Evolutionary conservation across 2,329 filamentous ascomycete species (phyloP).

Genomic region (Xylariales sp.): DNA sequence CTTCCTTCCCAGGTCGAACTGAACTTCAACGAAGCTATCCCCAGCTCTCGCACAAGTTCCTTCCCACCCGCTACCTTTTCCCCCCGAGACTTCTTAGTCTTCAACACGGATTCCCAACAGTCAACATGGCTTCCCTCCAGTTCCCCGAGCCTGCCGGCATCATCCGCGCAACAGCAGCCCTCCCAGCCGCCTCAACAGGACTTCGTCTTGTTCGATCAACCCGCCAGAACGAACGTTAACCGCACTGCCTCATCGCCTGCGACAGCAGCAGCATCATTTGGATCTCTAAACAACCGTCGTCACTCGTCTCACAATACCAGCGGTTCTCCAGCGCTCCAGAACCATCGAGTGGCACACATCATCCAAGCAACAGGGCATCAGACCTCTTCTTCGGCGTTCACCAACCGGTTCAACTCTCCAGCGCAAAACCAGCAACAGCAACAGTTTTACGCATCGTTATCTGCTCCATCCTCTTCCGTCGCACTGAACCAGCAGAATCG

Average conservation of each 20-base stretch:
- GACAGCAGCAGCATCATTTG: slow-evolving; percentile 37
- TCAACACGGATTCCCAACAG: slow-evolving; percentile 74
- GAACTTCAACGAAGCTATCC: slow-evolving; percentile 61
- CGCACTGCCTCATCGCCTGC: slow-evolving; percentile 39
- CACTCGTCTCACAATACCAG: slow-evolving; percentile 35
- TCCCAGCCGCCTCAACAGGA: slow-evolving; percentile 58
- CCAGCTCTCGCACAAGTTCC: slow-evolving; percentile 55
- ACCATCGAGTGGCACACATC: slow-evolving; percentile 55
- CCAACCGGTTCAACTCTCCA: slow-evolving; percentile 53
- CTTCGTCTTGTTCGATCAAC: slow-evolving; percentile 72
- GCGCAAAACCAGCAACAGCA: slow-evolving; percentile 37
- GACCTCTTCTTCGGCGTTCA: slow-evolving; percentile 48
- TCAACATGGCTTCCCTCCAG: slow-evolving; percentile 77
- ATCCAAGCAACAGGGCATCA: slow-evolving; percentile 54
- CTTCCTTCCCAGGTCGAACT: slow-evolving; percentile 56
- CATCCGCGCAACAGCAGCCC: slow-evolving; percentile 51
- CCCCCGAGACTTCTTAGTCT: slow-evolving; percentile 65
- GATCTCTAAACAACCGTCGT: slow-evolving; percentile 34
- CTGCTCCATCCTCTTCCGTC: slow-evolving; percentile 56
- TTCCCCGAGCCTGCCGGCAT: slow-evolving; percentile 58
- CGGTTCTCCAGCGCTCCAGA: slow-evolving; percentile 46
- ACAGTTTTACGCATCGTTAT: slow-evolving; percentile 61
- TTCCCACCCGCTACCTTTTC: slow-evolving; percentile 54
- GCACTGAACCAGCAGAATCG: slow-evolving; percentile 49
- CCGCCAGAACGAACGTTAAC: slow-evolving; percentile 40